These are phyloP conservation scores for Ailanthus altissimus DNA, from an alignment of 345 rosid genomes.

Conservation along the genomic window DNA sequence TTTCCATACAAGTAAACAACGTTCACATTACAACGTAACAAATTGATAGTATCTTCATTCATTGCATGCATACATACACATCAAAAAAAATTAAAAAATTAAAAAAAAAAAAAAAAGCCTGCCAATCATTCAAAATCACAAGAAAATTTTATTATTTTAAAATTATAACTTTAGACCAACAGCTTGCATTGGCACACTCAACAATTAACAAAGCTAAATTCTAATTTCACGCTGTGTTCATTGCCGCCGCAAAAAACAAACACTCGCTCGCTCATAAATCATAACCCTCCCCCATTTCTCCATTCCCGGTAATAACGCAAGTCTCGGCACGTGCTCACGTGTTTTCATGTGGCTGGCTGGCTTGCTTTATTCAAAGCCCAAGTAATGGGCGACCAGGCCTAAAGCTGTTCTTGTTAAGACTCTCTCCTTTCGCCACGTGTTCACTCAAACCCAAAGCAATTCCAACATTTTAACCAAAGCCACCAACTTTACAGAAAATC, in stretches of 20 bases:
- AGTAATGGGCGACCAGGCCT: conserved; percentile 29
- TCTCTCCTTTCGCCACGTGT: conserved; percentile 39
- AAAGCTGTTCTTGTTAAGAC: conserved; percentile 23
- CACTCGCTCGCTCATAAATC: background rate
- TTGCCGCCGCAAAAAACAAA: conserved; percentile 17
- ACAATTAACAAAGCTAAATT: background rate
- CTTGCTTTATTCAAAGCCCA: conserved; percentile 16
- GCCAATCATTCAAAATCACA: background rate
- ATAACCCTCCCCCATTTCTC: background rate
- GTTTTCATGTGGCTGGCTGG: conserved; percentile 38
- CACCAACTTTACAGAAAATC: background rate
- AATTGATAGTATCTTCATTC: too few relatives aligned
- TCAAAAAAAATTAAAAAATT: background rate
- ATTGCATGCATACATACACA: conserved; percentile 9
- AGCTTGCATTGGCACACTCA: background rate
- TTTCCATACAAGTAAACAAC: background rate
- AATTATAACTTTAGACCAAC: background rate
- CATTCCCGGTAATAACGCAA: conserved; percentile 32
- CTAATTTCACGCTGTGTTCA: background rate
- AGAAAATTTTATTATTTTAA: background rate
- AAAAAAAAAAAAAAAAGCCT: background rate
- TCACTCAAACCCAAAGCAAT: background rate
- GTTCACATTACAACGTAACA: background rate
- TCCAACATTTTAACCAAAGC: background rate
- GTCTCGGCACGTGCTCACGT: conserved; percentile 44